Evolutionary conservation across 2,329 filamentous ascomycete species (phyloP), one percentile per base, ranked within the genome.

Genomic region (Cladophialophora psammophila): DNA sequence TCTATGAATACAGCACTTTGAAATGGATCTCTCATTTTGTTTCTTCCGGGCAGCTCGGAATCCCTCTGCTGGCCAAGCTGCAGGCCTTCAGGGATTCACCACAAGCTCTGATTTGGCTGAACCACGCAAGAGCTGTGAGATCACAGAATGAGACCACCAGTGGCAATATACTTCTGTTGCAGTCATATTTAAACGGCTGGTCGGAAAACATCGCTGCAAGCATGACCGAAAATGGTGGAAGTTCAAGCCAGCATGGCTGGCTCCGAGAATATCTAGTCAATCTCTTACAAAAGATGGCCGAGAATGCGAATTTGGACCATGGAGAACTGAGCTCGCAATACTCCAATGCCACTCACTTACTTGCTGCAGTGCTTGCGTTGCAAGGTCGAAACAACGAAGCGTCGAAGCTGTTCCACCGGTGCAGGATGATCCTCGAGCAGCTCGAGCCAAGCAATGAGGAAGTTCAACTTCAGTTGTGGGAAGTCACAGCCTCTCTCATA

Each of bases 11-110:
- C 52, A 26, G 52, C 18, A 31, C 52, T 34, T 20, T 55, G 52
- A 55, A 55, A 55, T 55, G 52, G 12, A 55, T 55, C 3, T 55
- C 52, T 55, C 52, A 55, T 55, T 31, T 31, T 55, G 52, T 55
- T 34, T 18, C 20, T 13, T 34, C 32, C 5, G 52, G 18, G 20
- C 18, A 31, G 52, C 52, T 5, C 20, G 52, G 52, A 26, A 26
- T 55, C 32, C 32, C 52, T 55, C 26, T 13, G 52, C 32, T 26
- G 5, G 52, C 20, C 2, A 54, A 26, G 50, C 50, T 31, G 52
- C 9, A 13, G 52, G 31, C 13, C 26, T 55, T 55, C 40, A 55
- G 52, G 18, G 20, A 55, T 5, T 34, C 52, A 15, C 15, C 20
- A 20, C 20, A 55, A 55, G 52, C 13, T 8, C 52, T 42, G 2